These are phyloP conservation scores for Pichia exigua DNA, from an alignment of 805 yeast species.

Conservation along the genomic window DNA sequence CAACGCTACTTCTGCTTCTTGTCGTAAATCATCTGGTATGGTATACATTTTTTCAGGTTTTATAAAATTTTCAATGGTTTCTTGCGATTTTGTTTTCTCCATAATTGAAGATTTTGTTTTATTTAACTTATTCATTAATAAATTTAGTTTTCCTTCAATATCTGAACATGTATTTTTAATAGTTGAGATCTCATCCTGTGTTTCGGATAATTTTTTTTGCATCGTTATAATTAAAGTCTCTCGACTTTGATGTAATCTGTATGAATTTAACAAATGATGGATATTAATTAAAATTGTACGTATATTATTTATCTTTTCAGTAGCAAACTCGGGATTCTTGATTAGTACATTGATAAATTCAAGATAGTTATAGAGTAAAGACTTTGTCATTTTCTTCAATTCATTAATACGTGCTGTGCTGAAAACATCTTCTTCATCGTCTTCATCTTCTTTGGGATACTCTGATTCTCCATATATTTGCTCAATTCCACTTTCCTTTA, in stretches of 20 bases:
- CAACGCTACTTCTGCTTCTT: neutral
- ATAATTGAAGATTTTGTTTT: neutral
- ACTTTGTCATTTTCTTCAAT: constrained; percentile 70
- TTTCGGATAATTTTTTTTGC: constrained; percentile 47
- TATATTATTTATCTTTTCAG: constrained; percentile 64
- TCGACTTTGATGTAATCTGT: constrained; percentile 91
- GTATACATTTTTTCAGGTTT: neutral
- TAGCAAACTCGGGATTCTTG: constrained; percentile 57
- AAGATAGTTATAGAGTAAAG: constrained; percentile 69
- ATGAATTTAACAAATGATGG: constrained; percentile 86
- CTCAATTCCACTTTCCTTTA: constrained; percentile 67
- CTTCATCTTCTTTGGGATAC: neutral
- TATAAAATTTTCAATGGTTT: neutral
- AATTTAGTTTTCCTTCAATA: constrained; percentile 32
- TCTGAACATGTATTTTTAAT: constrained; percentile 35
- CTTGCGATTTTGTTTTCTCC: neutral
- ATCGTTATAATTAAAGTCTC: constrained; percentile 78
- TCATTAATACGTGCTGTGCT: constrained; percentile 57
- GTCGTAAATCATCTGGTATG: neutral
- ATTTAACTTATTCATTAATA: constrained; percentile 7
- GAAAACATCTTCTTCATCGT: constrained; percentile 25
- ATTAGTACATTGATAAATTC: constrained; percentile 76
- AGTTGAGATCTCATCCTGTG: constrained; percentile 30
- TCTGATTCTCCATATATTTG: constrained; percentile 48
- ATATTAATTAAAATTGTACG: constrained; percentile 77